Conservation (phyloP, 1,284 basidiomycete species). For the Malassezia vespertilionis region DNA sequence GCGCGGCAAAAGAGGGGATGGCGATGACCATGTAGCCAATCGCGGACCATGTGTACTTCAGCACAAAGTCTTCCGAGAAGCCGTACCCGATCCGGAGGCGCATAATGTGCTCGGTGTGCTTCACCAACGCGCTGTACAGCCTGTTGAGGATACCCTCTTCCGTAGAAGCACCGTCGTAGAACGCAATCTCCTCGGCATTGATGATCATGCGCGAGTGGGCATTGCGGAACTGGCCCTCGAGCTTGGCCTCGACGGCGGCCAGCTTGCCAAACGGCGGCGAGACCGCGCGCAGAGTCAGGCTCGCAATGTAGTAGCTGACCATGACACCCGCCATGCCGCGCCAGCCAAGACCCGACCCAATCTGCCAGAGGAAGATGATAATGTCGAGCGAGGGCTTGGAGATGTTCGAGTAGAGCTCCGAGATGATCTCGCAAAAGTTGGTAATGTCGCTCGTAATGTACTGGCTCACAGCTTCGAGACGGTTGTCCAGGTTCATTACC, state of each 20-base stretch:
- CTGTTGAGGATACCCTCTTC: conserved; percentile 72
- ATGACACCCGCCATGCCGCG: conserved; percentile 65
- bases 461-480: conserved; percentile 45
- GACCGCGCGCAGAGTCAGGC: conserved; percentile 65
- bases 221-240: conserved; percentile 75
- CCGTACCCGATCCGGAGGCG: conserved; percentile 55
- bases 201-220: conserved; percentile 78
- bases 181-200: conserved; percentile 88
- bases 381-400: conserved; percentile 79
- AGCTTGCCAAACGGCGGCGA: conserved; percentile 89
- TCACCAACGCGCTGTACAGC: conserved; percentile 69
- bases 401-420: conserved; percentile 62
- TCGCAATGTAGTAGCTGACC: conserved; percentile 74
- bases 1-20: conserved; percentile 34
- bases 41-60: conserved; percentile 47
- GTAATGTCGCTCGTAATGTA: conserved; percentile 89
- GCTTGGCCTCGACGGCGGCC: conserved; percentile 72
- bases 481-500: conserved; percentile 41
- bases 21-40: conserved; percentile 47
- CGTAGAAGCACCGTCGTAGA: conserved; percentile 77
- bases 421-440: conserved; percentile 74
- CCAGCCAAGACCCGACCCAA: conserved; percentile 71
- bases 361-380: conserved; percentile 82
- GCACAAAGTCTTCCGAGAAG: conserved; percentile 46
- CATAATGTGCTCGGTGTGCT: conserved; percentile 83